A percentile compares a stretch with the other conserved stretches of the same genome.
phyloP scores from a whole-genome alignment of 1,284 basidiomycete genomes.

The Boletus smithii region DNA sequence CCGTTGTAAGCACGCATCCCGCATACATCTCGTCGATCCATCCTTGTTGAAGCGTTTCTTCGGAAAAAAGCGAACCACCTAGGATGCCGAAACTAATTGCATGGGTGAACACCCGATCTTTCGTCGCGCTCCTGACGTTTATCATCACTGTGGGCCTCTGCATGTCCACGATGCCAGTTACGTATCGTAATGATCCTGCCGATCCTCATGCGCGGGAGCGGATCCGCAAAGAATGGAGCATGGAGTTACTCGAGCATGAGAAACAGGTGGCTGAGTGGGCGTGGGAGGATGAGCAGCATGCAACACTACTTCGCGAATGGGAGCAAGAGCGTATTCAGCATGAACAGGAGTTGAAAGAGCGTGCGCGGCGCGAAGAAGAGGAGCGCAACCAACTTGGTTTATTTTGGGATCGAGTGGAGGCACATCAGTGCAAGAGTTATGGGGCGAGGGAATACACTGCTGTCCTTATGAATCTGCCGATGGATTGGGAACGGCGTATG shows the following conservation, averaged over 20 bases:
- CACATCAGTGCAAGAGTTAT: conserved; percentile 26
- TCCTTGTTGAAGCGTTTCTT: not conserved
- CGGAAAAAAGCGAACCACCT: not conserved
- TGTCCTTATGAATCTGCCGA: conserved; percentile 22
- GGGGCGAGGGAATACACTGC: conserved; percentile 30
- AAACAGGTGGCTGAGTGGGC: conserved; percentile 7
- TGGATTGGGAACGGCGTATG: conserved; percentile 12
- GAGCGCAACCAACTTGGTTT: conserved; percentile 17
- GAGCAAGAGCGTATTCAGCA: conserved; percentile 16
- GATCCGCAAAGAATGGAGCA: conserved; percentile 18
- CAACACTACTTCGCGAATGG: conserved; percentile 12
- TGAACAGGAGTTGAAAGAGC: conserved; percentile 11
- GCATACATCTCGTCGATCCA: not conserved
- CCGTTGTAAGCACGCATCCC: conserved; percentile 9
- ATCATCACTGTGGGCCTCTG: conserved; percentile 9
- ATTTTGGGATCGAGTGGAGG: conserved; percentile 22
- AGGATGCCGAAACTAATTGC: not conserved
- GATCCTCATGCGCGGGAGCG: conserved; percentile 22
- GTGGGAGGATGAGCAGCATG: conserved; percentile 17
- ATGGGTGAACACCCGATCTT: not conserved
- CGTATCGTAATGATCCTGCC: conserved; percentile 21
- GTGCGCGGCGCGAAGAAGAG: conserved; percentile 21
- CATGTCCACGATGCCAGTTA: conserved; percentile 13
- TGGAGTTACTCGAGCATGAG: conserved; percentile 4
- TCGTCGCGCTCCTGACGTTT: conserved; percentile 9